Evolutionary conservation across 176 grass and related monocot genomes (phyloP), one percentile per base, ranked within the genome.

Genomic region (Avena sativa): DNA sequence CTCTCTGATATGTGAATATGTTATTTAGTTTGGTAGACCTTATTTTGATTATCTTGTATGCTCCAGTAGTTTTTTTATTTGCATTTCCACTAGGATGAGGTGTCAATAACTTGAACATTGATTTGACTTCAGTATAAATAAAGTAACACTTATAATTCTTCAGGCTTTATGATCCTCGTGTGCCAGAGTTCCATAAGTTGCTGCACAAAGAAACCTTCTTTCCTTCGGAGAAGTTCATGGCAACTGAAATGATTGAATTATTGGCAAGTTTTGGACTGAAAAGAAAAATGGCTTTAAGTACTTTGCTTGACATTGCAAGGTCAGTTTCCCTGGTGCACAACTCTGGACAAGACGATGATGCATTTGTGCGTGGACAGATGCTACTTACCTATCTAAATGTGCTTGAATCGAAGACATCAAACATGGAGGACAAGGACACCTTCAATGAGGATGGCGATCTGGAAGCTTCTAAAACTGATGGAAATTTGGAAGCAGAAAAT

Each of bases 151-250:
- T 85, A 69, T 81, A 84, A 86, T 52, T 74, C 74, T 86, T 61
- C 87, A 98, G 96, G 88, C 93, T 98, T 81, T 98, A 98, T 79
- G 96, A 98, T 98, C 96, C 93, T 92, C 90, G 92, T 84, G 82
- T 98, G 65, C 88, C 92, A 79, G 91, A 89, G 79, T 85, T 98
- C 77, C 88, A 86, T 74, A 91, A 86, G 83, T 86, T 98, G 20
- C 88, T 98, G 87, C 89, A 95, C 83, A 92, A 95, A 92, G 96
- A 98, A 86, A 88, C 93, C 30, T 98, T 95, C 84, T 98, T 98
- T 92, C 96, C 93, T 88, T 98, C 90, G 15, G 90, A 94, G 23
- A 87, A 91, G 70, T 95, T 95, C 85, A 87, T 79, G 52, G 47
- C 77, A 79, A 55, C 90, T 86, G 90, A 94, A 89, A 67, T 98